These are phyloP conservation scores for Xylaria digitata DNA, from an alignment of 2,329 filamentous ascomycete genomes.

Conservation along the genomic window DNA sequence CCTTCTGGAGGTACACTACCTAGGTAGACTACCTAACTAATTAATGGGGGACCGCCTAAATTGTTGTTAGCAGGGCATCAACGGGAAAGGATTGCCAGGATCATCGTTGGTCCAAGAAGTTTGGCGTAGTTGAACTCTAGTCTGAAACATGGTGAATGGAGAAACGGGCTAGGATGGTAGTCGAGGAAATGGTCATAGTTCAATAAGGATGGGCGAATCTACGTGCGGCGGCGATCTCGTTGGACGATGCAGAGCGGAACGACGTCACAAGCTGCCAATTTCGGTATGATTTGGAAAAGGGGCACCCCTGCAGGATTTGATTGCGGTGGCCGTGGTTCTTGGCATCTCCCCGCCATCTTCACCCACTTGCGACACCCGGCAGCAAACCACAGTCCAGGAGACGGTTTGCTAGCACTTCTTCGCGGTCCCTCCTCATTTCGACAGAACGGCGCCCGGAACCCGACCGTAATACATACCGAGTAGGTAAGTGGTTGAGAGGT, in stretches of 20 bases:
- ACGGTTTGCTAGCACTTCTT: constrained; percentile 32
- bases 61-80: neutral
- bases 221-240: constrained; percentile 34
- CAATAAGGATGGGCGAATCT: constrained; percentile 39
- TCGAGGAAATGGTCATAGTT: constrained; percentile 7
- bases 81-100: constrained; percentile 36
- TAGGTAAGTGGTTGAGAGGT: neutral
- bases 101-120: constrained; percentile 31
- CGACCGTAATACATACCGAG: constrained; percentile 6
- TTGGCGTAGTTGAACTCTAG: constrained; percentile 18
- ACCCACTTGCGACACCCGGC: constrained; percentile 16
- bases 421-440: constrained; percentile 44
- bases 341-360: constrained; percentile 31
- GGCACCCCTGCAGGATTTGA: constrained; percentile 37
- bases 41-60: constrained; percentile 18
- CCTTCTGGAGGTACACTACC: constrained; percentile 5
- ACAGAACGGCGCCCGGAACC: constrained; percentile 23
- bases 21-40: constrained; percentile 17
- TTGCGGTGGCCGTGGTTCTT: constrained; percentile 37
- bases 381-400: constrained; percentile 34
- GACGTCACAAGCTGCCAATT: constrained; percentile 47
- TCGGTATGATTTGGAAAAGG: constrained; percentile 25
- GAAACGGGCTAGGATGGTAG: constrained; percentile 25
- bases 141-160: constrained; percentile 45
- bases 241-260: constrained; percentile 35